A percentile compares a stretch with the other conserved stretches of the same genome.
Evolutionary conservation across 768 basidiomycete genomes (phyloP).

Genomic region (Mycena olivaceomarginata): DNA sequence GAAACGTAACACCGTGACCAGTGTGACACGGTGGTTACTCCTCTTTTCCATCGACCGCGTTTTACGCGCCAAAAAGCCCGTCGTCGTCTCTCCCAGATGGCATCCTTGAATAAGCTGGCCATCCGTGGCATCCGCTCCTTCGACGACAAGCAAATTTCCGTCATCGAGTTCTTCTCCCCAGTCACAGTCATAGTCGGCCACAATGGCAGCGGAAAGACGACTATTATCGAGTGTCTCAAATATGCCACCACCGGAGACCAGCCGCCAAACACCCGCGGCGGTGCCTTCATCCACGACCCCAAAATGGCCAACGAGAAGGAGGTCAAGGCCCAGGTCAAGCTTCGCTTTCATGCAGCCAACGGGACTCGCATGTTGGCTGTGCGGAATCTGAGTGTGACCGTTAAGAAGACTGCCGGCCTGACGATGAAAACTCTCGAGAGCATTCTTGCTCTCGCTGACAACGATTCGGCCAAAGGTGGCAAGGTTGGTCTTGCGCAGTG

Average conservation of each 20-base stretch:
- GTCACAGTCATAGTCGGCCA: slow-evolving; percentile 99
- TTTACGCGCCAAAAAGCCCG: background rate
- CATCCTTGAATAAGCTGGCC: slow-evolving; percentile 88
- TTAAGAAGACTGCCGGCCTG: slow-evolving; percentile 91
- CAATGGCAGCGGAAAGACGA: slow-evolving; percentile 99
- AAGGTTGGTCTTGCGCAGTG: slow-evolving; percentile 75
- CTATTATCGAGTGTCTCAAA: slow-evolving; percentile 99
- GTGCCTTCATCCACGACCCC: slow-evolving; percentile 99
- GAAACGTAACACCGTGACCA: too few relatives aligned
- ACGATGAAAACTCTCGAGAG: slow-evolving; percentile 99
- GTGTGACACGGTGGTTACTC: too few relatives aligned
- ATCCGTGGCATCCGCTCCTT: slow-evolving; percentile 97
- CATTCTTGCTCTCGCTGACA: slow-evolving; percentile 85
- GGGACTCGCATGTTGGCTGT: slow-evolving; percentile 93
- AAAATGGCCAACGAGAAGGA: slow-evolving; percentile 99
- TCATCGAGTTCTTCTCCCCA: slow-evolving; percentile 98
- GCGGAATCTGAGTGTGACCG: slow-evolving; percentile 93
- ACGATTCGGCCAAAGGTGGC: slow-evolving; percentile 77
- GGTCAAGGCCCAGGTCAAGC: slow-evolving; percentile 98
- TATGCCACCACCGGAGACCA: slow-evolving; percentile 99
- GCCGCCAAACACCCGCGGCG: slow-evolving; percentile 97
- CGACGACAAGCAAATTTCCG: slow-evolving; percentile 94
- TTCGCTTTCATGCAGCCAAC: slow-evolving; percentile 94
- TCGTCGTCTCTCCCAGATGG: slow-evolving; percentile 11
- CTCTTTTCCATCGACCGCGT: slow-evolving; percentile 6